Evolutionary conservation across 106 monocot species (phyloP), one percentile per base, ranked within the genome.

Genomic region (Narthecium ossifragum): DNA sequence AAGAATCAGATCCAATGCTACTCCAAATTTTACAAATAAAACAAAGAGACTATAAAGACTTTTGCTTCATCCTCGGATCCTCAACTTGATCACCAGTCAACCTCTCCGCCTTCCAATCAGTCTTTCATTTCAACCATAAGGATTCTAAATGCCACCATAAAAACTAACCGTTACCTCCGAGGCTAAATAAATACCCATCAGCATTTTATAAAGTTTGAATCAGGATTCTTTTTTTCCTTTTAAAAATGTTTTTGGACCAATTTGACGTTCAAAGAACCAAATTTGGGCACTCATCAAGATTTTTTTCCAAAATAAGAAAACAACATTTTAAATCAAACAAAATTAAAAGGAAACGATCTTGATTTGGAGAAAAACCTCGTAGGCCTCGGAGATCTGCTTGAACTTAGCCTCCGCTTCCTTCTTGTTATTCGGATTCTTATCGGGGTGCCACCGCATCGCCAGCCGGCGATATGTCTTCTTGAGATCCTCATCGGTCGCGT

Each of bases 331-430:
- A 34, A 27, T n/a, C 30, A 41, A 52, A 15, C 7, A 12, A 26
- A 62, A 55, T 10, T 9, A 49, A 50, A 7, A 29, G 1, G 18
- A n/a, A n/a, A 63, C 1, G 20, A 14, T 6, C 12, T 6, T 13
- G 13, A 22, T 8, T 25, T 38, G 13, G 40, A 6, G 0, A 8
- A 14, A 31, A 25, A 53, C 83, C 52, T 90, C 90, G 27, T 90
- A 90, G 27, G 90, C 90, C 60, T 85, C 90, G 22, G 90, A 82
- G 50, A 90, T 82, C 75, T 85, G 66, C 70, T 90, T 90, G 78
- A 90, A 90, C 63, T 79, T 90, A 69, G 79, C 73, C 73, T 90
- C 90, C 1, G 85, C 85, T 21, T 82, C 82, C 15, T 70, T 58
- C 34, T 79, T 85, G 64, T 66, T 75, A 27, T 7, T 66, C 2